Conservation (phyloP, 345 rosid genomes). For the Gossypium anomalum region DNA sequence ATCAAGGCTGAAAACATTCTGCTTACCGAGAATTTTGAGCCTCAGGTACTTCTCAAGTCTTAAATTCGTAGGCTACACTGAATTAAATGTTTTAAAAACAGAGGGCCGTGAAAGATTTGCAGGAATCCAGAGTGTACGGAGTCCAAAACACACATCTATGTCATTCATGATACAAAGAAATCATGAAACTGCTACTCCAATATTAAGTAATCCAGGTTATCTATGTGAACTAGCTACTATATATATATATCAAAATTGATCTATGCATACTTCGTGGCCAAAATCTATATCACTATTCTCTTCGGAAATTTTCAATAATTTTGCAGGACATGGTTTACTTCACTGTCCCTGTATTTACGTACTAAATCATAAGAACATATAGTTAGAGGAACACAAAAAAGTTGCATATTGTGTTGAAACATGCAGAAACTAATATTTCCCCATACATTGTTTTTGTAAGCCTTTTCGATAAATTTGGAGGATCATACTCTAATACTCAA, state of each 20-base stretch:
- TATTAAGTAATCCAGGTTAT: neutral
- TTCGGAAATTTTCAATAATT: neutral
- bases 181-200: neutral
- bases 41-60: conserved; percentile 57
- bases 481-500: too few species aligned
- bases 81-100: neutral
- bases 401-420: too few species aligned
- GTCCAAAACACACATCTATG: neutral
- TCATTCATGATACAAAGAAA: neutral
- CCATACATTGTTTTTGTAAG: too few species aligned
- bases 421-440: too few species aligned
- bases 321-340: neutral
- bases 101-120: conserved; percentile 1
- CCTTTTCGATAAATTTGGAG: too few species aligned
- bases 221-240: too few species aligned
- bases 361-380: too few species aligned
- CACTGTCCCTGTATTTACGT: neutral
- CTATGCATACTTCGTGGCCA: neutral
- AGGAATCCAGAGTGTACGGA: neutral
- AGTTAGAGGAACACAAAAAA: too few species aligned
- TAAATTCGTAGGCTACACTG: neutral
- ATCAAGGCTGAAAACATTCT: conserved; percentile 92
- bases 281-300: neutral
- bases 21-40: conserved; percentile 76
- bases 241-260: neutral